Base-by-base conservation (phyloP, 371 early-diverging fungal genomes). In the Lichtheimia corymbifera region DNA sequence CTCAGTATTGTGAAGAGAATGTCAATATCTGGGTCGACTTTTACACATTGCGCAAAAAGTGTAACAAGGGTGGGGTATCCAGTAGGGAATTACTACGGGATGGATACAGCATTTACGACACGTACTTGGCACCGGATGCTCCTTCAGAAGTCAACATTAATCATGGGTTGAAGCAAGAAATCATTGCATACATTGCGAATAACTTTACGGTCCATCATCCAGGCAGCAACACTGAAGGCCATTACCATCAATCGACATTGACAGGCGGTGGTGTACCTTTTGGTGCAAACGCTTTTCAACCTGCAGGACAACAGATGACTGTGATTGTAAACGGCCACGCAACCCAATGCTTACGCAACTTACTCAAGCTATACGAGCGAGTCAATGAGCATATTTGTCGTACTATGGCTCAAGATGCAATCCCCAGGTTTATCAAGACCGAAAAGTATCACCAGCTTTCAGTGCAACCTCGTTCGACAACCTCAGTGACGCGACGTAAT, bases 381-480 rank as follows among this genome's bases (percentile, higher is more conserved):
- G 83, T 84, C n/a, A 83, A 89, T 55, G 85, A 88, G 14, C 89
- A 89, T 54, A 88, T 89, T 50, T 91, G 88, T 72, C 72, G 84
- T 24, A 71, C 89, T 15, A 87, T 89, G 88, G 89, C 91, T 13
- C 84, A 84, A 5, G 91, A 91, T 58, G 89, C 90, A 5, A 85
- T 90, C 17, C 90, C 91, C 0, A 91, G 88, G 73, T 91, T 89
- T 67, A 73, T 85, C 17, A 87, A 81, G 63, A 89, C 91, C 1
- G 83, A 85, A 27, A 77, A 78, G 63, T 91, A 91, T 63, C 70
- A 68, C 7, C 65, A 63, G 28, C 35, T 67, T 5, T 52, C 45
- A 28, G 28, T 40, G 5, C 18, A 58, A 22, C 47, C 58, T 17
- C 64, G 58, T 11, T n/a, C 61, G 22, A 45, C 61, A 30, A 28